Conservation (phyloP, 140 eudicot species). For the Bidens hawaiensis region DNA sequence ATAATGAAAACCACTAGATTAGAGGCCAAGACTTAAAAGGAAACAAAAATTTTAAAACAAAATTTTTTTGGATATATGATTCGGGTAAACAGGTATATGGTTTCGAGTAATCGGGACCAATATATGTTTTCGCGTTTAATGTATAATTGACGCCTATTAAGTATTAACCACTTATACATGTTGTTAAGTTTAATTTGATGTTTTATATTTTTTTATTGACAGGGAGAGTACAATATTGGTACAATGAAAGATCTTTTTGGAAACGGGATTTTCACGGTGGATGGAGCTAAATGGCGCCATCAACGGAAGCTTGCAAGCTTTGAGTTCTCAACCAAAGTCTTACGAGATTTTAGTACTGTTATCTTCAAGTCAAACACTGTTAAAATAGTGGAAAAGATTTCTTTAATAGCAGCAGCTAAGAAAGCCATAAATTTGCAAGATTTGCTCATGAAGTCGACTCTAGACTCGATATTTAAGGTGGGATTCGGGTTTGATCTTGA, state of each 20-base stretch:
- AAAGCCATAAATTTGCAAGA: conserved; percentile 39
- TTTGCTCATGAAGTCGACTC: conserved; percentile 53
- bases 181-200: too few species aligned
- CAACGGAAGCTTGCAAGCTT: conserved; percentile 63
- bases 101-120: too few species aligned
- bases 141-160: too few species aligned
- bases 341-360: conserved; percentile 55
- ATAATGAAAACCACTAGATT: too few species aligned
- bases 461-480: conserved; percentile 55
- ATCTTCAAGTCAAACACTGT: conserved; percentile 37
- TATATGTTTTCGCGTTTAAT: too few species aligned
- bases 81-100: too few species aligned
- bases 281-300: conserved; percentile 67
- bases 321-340: conserved; percentile 49
- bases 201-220: too few species aligned
- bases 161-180: too few species aligned
- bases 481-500: conserved; percentile 55
- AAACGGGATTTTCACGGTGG: conserved; percentile 58
- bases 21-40: too few species aligned
- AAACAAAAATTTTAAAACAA: too few species aligned
- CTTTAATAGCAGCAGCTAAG: conserved; percentile 16
- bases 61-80: too few species aligned
- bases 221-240: conserved; percentile 43
- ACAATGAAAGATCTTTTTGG: conserved; percentile 46
- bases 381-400: conserved; percentile 33